These are phyloP conservation scores for Santalum album DNA, from an alignment of 164 flowering plant species.

Conservation along the genomic window DNA sequence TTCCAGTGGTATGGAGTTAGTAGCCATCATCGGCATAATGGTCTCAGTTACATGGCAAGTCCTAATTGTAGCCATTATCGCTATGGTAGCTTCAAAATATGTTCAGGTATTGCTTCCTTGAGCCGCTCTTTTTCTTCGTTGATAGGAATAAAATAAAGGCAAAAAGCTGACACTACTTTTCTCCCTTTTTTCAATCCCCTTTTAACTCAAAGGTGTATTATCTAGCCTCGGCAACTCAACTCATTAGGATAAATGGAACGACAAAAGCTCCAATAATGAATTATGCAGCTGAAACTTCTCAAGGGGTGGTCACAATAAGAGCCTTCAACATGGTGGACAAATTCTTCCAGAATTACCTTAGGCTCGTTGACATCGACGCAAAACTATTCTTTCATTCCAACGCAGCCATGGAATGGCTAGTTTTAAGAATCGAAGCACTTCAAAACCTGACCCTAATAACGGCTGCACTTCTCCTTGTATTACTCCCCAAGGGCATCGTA, in stretches of 20 bases:
- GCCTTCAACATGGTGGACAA: slow-evolving; percentile 48
- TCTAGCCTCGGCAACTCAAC: slow-evolving; percentile 61
- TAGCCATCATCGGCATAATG: slow-evolving; percentile 41
- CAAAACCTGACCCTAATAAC: slow-evolving; percentile 60
- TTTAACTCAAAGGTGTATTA: slow-evolving; percentile 44
- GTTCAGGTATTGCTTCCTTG: slow-evolving; percentile 46
- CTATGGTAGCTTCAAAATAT: slow-evolving; percentile 34
- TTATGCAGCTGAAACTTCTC: slow-evolving; percentile 72
- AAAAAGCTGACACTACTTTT: not conserved
- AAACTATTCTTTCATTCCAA: slow-evolving; percentile 59
- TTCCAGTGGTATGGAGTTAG: slow-evolving; percentile 28
- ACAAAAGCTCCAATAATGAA: slow-evolving; percentile 89
- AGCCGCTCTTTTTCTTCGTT: not conserved
- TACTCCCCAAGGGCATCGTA: slow-evolving; percentile 45
- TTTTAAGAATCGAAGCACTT: slow-evolving; percentile 62
- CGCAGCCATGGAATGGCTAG: slow-evolving; percentile 71
- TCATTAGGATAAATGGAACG: slow-evolving; percentile 76
- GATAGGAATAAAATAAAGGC: not conserved
- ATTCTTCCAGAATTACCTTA: slow-evolving; percentile 48
- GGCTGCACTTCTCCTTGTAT: slow-evolving; percentile 51
- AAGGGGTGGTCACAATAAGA: slow-evolving; percentile 68
- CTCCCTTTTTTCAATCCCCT: not conserved
- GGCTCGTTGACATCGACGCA: slow-evolving; percentile 66
- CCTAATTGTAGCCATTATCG: slow-evolving; percentile 52
- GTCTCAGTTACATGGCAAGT: slow-evolving; percentile 87